Conservation (phyloP, 805 yeast genomes). For the Saccharomycopsis sp. region DNA sequence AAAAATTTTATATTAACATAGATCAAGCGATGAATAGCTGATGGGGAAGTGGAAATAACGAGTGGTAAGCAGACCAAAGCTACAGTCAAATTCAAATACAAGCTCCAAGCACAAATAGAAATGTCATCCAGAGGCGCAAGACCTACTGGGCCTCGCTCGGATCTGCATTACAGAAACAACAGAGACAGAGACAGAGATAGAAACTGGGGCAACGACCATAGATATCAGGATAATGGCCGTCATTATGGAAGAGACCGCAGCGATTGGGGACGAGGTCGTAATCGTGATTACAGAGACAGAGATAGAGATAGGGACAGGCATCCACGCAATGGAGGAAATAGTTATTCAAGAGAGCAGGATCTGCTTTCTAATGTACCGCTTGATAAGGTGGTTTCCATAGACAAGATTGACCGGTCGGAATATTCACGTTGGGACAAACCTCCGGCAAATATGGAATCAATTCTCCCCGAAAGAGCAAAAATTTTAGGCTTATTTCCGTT, state of each 20-base stretch:
- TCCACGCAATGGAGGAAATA: slow-evolving; percentile 19
- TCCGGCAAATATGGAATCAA: slow-evolving; percentile 68
- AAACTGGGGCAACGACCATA: neutral
- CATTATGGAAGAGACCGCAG: slow-evolving; percentile 8
- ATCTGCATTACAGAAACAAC: neutral
- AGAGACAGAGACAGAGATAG: neutral
- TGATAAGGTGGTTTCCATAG: slow-evolving; percentile 39
- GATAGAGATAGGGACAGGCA: slow-evolving; percentile 21
- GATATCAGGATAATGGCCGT: slow-evolving; percentile 8
- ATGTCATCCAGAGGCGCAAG: neutral
- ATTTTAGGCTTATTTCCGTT: slow-evolving; percentile 70
- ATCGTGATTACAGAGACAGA: slow-evolving; percentile 19
- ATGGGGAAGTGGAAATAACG: no score
- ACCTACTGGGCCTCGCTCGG: neutral
- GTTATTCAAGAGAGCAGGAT: slow-evolving; percentile 23
- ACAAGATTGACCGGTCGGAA: slow-evolving; percentile 41
- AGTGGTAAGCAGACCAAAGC: no score
- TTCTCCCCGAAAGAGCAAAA: slow-evolving; percentile 72
- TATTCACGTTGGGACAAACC: slow-evolving; percentile 61
- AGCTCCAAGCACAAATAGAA: neutral
- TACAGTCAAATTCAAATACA: no score
- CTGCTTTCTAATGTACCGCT: slow-evolving; percentile 29
- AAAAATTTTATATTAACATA: no score
- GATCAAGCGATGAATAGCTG: no score
- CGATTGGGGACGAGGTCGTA: slow-evolving; percentile 12